Percentiles rank a stretch among this genome's conserved stretches.
phyloP scores from a whole-genome alignment of 768 basidiomycete species.

The Lentinula aciculospora region DNA sequence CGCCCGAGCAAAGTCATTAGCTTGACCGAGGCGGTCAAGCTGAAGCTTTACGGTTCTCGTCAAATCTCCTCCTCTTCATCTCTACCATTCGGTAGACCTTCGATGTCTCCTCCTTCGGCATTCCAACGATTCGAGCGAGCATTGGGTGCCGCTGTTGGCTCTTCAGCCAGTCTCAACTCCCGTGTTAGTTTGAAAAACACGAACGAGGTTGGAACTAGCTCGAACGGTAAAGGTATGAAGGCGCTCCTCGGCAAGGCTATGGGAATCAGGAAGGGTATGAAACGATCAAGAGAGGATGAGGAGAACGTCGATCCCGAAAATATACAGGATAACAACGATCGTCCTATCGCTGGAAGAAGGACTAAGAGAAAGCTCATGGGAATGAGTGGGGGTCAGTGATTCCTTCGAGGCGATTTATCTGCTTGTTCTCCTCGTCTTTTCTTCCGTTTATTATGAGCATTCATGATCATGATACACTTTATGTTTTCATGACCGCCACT shows the following conservation, averaged over 20 bases:
- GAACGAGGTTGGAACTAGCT: not conserved
- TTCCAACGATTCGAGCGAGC: not conserved
- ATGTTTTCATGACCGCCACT: not conserved
- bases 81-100: not conserved
- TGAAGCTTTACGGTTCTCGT: not conserved
- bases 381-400: not conserved
- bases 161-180: not conserved
- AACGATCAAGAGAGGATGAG: conserved; percentile 1
- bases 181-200: not conserved
- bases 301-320: not conserved
- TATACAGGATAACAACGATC: not conserved
- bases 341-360: conserved; percentile 5
- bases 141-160: not conserved
- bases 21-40: not conserved
- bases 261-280: not conserved
- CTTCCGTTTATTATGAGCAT: not conserved
- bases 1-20: not conserved
- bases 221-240: not conserved
- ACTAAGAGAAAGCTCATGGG: conserved; percentile 4
- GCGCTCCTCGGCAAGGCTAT: conserved; percentile 1
- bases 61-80: not conserved
- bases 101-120: conserved; percentile 3
- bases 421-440: not conserved
- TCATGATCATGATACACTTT: too few species aligned
- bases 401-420: not conserved